Evolutionary conservation across 495 filamentous ascomycete genomes (phyloP).

Genomic region (Neurospora tetraspora): DNA sequence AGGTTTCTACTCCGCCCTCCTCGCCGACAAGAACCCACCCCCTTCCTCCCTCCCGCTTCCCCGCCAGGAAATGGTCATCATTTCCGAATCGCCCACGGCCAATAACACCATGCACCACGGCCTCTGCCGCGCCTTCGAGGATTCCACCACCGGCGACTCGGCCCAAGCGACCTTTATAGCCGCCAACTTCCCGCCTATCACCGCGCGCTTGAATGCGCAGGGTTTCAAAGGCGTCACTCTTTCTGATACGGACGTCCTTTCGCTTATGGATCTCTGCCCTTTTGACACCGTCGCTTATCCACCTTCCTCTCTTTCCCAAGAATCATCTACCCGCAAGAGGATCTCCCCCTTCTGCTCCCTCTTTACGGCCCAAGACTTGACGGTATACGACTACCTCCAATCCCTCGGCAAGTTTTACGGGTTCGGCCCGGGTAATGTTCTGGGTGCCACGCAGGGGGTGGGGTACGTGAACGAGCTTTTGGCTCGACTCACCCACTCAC

Average conservation of each 20-base stretch:
- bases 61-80: constrained; percentile 48
- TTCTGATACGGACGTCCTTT: constrained; percentile 44
- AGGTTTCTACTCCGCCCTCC: constrained; percentile 55
- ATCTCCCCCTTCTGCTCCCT: constrained; percentile 59
- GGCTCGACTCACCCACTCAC: constrained; percentile 55
- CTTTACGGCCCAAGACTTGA: constrained; percentile 62
- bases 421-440: constrained; percentile 60
- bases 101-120: constrained; percentile 75
- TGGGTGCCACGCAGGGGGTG: constrained; percentile 72
- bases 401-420: constrained; percentile 73
- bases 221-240: constrained; percentile 51
- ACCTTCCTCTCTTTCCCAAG: constrained; percentile 50
- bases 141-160: constrained; percentile 32
- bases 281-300: constrained; percentile 60
- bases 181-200: constrained; percentile 52
- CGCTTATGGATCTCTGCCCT: constrained; percentile 77
- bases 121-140: constrained; percentile 55
- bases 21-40: constrained; percentile 26
- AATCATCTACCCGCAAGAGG: too few relatives aligned
- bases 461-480: constrained; percentile 80
- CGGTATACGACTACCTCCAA: constrained; percentile 65
- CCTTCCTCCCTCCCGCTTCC: constrained; percentile 25
- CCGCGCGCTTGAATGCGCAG: constrained; percentile 47
- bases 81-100: constrained; percentile 48
- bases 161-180: constrained; percentile 44